Percentiles rank a stretch among this genome's conserved stretches.
Evolutionary conservation across 2,329 filamentous ascomycete genomes (phyloP).

Genomic region (Didymella lethalis): DNA sequence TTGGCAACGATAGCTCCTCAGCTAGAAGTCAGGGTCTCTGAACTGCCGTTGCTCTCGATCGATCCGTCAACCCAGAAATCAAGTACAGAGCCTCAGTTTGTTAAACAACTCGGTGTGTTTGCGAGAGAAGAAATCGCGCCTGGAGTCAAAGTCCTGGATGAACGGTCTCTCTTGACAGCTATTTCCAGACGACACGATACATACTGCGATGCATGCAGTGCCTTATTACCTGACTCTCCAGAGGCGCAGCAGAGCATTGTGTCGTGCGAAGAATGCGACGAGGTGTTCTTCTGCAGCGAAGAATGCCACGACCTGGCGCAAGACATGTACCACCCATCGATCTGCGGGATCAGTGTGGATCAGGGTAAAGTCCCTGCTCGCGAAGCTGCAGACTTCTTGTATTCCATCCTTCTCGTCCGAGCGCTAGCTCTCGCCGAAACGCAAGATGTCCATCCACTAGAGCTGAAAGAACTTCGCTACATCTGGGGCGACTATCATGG

Average conservation of each 20-base stretch:
- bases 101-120: constrained; percentile 87
- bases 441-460: constrained; percentile 65
- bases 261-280: constrained; percentile 63
- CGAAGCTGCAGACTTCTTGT: constrained; percentile 67
- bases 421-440: constrained; percentile 68
- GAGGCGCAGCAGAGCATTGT: constrained; percentile 42
- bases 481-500: constrained; percentile 70
- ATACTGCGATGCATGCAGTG: constrained; percentile 88
- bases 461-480: constrained; percentile 67
- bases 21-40: constrained; percentile 78
- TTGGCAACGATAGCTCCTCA: constrained; percentile 77
- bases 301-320: constrained; percentile 64
- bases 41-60: constrained; percentile 71
- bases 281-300: constrained; percentile 67
- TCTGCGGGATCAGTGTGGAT: constrained; percentile 64
- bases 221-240: constrained; percentile 64
- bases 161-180: constrained; percentile 86
- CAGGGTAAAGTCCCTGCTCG: constrained; percentile 63
- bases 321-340: constrained; percentile 64
- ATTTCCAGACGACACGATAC: constrained; percentile 87
- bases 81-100: constrained; percentile 63
- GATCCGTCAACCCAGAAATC: constrained; percentile 42
- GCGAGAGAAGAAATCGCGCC: constrained; percentile 81
- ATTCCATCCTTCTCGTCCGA: constrained; percentile 66
- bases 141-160: constrained; percentile 78